These are phyloP conservation scores for Cladorrhinum samala DNA, from an alignment of 495 filamentous ascomycete species.

Conservation along the genomic window DNA sequence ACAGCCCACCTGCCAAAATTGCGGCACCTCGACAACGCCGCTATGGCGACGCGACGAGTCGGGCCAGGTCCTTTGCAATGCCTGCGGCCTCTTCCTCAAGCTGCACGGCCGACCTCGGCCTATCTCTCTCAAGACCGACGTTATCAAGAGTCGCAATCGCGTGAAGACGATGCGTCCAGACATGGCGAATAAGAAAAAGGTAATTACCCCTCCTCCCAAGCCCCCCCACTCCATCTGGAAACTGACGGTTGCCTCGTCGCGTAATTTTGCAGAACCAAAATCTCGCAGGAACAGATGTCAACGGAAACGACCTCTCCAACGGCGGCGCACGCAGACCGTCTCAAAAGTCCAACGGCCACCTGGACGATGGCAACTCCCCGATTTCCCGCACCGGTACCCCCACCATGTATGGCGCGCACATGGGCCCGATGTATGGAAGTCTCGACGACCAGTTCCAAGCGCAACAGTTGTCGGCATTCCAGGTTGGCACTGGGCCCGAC, in stretches of 20 bases:
- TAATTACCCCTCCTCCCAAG: slow-evolving; percentile 25
- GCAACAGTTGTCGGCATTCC: slow-evolving; percentile 33
- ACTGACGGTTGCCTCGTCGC: background rate
- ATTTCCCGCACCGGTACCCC: slow-evolving; percentile 84
- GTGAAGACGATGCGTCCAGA: slow-evolving; percentile 79
- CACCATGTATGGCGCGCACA: slow-evolving; percentile 54
- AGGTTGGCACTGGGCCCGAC: slow-evolving; percentile 42
- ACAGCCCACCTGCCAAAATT: slow-evolving; percentile 98
- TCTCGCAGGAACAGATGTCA: slow-evolving; percentile 35
- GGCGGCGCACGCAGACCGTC: slow-evolving; percentile 54
- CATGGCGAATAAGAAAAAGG: slow-evolving; percentile 84
- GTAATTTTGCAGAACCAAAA: slow-evolving; percentile 38
- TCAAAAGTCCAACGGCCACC: slow-evolving; percentile 65
- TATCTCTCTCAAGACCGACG: slow-evolving; percentile 96
- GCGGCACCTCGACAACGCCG: slow-evolving; percentile 88
- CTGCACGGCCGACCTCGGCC: slow-evolving; percentile 88
- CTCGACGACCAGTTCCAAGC: slow-evolving; percentile 58
- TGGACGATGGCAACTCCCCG: slow-evolving; percentile 77
- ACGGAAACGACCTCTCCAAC: slow-evolving; percentile 27
- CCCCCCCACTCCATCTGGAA: slow-evolving; percentile 10
- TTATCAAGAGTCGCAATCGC: slow-evolving; percentile 98
- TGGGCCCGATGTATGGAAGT: slow-evolving; percentile 62
- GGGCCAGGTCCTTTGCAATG: slow-evolving; percentile 97
- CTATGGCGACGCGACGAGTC: slow-evolving; percentile 96
- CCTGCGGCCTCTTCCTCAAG: slow-evolving; percentile 94